Base-by-base conservation (phyloP, 768 basidiomycete species). In the Russula sp. region DNA sequence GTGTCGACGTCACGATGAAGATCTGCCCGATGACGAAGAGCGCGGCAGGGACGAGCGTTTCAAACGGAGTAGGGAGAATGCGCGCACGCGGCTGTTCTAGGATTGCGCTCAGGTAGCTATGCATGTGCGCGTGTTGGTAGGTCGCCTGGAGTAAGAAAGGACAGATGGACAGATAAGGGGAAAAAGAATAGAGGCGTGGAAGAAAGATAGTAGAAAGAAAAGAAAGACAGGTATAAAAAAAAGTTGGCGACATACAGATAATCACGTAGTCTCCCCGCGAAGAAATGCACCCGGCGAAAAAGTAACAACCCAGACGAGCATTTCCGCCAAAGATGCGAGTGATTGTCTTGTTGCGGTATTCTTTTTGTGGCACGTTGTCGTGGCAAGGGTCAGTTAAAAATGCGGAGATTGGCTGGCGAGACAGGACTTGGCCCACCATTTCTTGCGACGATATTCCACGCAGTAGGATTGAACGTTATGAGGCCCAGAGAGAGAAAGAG, bases 381-480 rank as follows among this genome's bases (percentile, higher is more conserved):
- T 36, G 32, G 24, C 22, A 53, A 36, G 34, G 44, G 32, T 54
- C 36, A 72, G 82, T 80, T 81, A 32, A 24, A 55, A 24, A 22
- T 14, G 3, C 30, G 40, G 11, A 24, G 24, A 24, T 18, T 24
- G 20, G 36, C 20, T 26, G 22, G 48, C 9, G 48, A n/a, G 34
- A 36, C 36, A 4, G 36, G 11, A 4, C 13, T 13, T 18, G 24
- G 77, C 84, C 53, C 67, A 94, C 94, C 94, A 77, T 95, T 92
- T 61, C 86, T 87, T 28, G 96, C 96, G 30, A 95, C 85, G 67
- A 94, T 85, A 75, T 99, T 98, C 86, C 87, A 99, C 64, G 88
- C 94, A 0, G 87, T 86, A 0, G 96, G 95, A 71, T 98, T 98
- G 79, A 98, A 98, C 1, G 84, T 72, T 55, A 96, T 91, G 64